phyloP scores from a whole-genome alignment of 768 basidiomycete species.

The Rhodotorula kratochvilovae region DNA sequence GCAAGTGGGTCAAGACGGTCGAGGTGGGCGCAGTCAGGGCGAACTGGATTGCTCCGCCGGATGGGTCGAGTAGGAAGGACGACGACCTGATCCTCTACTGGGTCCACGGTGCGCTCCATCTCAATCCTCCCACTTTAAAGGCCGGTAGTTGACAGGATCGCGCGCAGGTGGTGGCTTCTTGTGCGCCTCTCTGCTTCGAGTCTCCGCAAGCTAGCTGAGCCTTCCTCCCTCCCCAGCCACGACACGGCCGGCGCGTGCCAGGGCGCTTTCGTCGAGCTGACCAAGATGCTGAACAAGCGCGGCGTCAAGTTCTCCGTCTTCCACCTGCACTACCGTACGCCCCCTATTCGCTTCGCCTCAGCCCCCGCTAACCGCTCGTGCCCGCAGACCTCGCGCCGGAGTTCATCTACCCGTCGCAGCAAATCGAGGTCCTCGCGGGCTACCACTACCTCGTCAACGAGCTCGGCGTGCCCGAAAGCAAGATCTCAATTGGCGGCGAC shows the following conservation, averaged over 20 bases:
- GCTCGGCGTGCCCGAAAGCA: conserved; percentile 57
- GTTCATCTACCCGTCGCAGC: conserved; percentile 64
- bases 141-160: too few species aligned
- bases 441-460: conserved; percentile 62
- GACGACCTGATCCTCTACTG: conserved; percentile 27
- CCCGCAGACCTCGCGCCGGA: conserved; percentile 44
- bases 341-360: not conserved
- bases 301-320: conserved; percentile 24
- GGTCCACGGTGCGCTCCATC: too few species aligned
- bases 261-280: not conserved
- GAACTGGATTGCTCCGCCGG: conserved; percentile 27
- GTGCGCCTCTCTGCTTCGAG: not conserved
- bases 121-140: too few species aligned
- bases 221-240: not conserved
- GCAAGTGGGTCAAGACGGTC: conserved; percentile 7
- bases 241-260: conserved; percentile 1
- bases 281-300: conserved; percentile 14
- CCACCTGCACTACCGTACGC: conserved; percentile 21
- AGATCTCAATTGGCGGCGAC: conserved; percentile 68
- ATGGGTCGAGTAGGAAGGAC: conserved; percentile 4
- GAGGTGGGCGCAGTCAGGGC: conserved; percentile 16
- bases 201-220: too few species aligned
- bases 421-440: conserved; percentile 68
- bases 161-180: too few species aligned
- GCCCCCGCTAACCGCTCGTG: too few species aligned